Evolutionary conservation across 164 flowering plant species (phyloP).

Genomic region (Nymphaea colorata): DNA sequence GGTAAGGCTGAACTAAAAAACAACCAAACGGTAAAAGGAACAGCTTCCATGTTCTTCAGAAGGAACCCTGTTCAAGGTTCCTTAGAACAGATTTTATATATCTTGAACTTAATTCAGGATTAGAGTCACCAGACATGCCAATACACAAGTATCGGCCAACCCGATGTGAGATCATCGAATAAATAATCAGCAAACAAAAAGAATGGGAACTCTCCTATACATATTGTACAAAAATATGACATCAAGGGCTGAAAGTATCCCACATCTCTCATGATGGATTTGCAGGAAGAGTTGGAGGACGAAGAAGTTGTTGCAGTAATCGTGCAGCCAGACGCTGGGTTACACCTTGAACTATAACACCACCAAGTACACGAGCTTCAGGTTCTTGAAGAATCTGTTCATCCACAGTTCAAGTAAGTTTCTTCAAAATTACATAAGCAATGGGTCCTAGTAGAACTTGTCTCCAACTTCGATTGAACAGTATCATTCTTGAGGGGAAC

Average conservation of each 20-base stretch:
- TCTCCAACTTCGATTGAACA: too few species aligned
- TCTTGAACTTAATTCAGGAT: too few species aligned
- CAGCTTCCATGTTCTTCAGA: too few species aligned
- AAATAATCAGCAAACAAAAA: not conserved
- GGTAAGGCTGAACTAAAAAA: too few species aligned
- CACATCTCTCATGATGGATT: not conserved
- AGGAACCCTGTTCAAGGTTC: too few species aligned
- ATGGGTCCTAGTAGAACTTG: too few species aligned
- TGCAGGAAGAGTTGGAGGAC: slow-evolving; percentile 20
- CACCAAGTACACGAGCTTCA: slow-evolving; percentile 63
- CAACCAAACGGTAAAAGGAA: too few species aligned
- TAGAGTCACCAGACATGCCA: too few species aligned
- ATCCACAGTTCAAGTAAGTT: slow-evolving; percentile 3
- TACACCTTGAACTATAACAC: slow-evolving; percentile 66
- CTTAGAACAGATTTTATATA: too few species aligned
- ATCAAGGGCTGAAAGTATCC: not conserved
- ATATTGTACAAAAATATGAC: not conserved
- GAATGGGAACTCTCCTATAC: not conserved
- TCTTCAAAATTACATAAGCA: too few species aligned
- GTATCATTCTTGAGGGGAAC: too few species aligned
- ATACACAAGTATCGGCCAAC: too few species aligned
- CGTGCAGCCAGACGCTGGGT: slow-evolving; percentile 89
- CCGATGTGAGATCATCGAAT: not conserved
- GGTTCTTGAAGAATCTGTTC: slow-evolving; percentile 83
- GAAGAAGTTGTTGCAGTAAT: slow-evolving; percentile 76